Percentiles rank a stretch among this genome's conserved stretches.
phyloP scores from a whole-genome alignment of 345 rosid species.

The Gossypium arboreum region DNA sequence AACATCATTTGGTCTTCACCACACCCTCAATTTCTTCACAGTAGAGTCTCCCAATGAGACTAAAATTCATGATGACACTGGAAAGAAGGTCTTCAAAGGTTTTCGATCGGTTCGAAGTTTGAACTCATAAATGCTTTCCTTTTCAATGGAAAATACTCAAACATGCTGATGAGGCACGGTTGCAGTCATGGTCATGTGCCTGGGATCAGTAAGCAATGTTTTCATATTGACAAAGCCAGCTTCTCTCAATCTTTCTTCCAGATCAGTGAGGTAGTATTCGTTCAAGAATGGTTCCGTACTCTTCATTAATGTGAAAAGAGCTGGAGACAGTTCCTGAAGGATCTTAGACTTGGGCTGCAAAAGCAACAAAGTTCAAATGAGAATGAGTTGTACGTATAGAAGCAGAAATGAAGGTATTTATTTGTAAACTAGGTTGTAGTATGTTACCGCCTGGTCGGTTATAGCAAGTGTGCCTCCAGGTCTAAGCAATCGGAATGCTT shows the following conservation, averaged over 20 bases:
- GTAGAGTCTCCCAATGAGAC: neutral
- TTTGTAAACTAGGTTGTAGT: neutral
- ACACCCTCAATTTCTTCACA: neutral
- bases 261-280: constrained; percentile 47
- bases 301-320: constrained; percentile 50
- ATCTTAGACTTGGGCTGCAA: constrained; percentile 62
- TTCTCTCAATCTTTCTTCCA: constrained; percentile 46
- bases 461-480: constrained; percentile 57
- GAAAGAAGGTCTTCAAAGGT: neutral
- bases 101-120: neutral
- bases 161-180: constrained; percentile 31
- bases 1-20: neutral
- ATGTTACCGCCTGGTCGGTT: constrained; percentile 48
- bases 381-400: constrained; percentile 5
- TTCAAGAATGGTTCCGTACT: constrained; percentile 61
- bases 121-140: neutral
- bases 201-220: constrained; percentile 44
- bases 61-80: too few relatives aligned
- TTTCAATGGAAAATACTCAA: neutral
- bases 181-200: constrained; percentile 51
- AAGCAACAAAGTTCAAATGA: constrained; percentile 10
- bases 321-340: constrained; percentile 60
- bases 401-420: neutral
- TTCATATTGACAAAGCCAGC: constrained; percentile 41
- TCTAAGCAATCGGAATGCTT: constrained; percentile 47